A percentile compares a stretch with the other conserved stretches of the same genome.
Evolutionary conservation across 352 stramenopile genomes (phyloP).

Genomic region (Elongisporangium senticosum): DNA sequence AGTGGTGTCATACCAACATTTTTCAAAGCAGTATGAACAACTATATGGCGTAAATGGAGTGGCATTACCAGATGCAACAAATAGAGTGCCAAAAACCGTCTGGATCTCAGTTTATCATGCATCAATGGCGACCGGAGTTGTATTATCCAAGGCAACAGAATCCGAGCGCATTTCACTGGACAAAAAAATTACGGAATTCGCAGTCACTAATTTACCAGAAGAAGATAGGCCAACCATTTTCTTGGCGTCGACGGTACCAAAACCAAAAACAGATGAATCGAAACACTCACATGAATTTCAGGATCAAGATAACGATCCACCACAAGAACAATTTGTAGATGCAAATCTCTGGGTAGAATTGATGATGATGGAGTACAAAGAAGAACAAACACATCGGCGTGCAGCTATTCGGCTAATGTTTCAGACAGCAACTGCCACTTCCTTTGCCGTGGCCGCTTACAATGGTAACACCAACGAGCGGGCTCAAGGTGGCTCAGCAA

Average conservation of each 20-base stretch:
- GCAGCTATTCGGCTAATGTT: slow-evolving; percentile 92
- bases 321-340: slow-evolving; percentile 50
- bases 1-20: slow-evolving; percentile 48
- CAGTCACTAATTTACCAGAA: slow-evolving; percentile 54
- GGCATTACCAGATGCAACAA: background rate
- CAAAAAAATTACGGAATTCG: slow-evolving; percentile 62
- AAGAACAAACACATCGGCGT: slow-evolving; percentile 87
- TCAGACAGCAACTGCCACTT: slow-evolving; percentile 66
- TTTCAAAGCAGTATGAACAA: slow-evolving; percentile 38
- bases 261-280: slow-evolving; percentile 2
- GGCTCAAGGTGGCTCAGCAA: background rate
- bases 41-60: slow-evolving; percentile 10
- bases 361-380: slow-evolving; percentile 90
- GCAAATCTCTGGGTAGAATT: slow-evolving; percentile 76
- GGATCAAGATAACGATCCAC: slow-evolving; percentile 1
- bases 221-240: slow-evolving; percentile 45
- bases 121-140: slow-evolving; percentile 60
- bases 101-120: slow-evolving; percentile 81
- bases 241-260: slow-evolving; percentile 21
- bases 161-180: slow-evolving; percentile 44
- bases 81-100: slow-evolving; percentile 55
- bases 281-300: background rate
- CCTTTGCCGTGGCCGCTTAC: slow-evolving; percentile 11
- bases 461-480: background rate
- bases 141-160: slow-evolving; percentile 69